Evolutionary conservation across 768 basidiomycete genomes (phyloP), one percentile per base, ranked within the genome.

Genomic region (Boletus tylopilopsis): DNA sequence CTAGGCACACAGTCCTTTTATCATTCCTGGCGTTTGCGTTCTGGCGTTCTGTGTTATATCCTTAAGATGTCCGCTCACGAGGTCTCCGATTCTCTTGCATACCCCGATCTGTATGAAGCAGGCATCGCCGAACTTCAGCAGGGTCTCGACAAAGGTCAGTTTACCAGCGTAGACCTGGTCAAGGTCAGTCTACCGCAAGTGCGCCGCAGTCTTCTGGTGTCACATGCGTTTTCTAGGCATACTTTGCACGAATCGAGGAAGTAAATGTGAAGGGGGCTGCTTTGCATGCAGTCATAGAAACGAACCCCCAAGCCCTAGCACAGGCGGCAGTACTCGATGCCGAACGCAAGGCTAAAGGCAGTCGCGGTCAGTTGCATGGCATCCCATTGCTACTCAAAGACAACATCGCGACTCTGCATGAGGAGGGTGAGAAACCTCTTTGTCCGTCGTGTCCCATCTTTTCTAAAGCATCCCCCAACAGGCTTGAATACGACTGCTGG

Each of bases 101-200:
- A 73, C 22, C 82, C 83, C 1, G 82, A 84, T 61, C 67, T 85
- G 6, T 85, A 84, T 50, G 81, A 85, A 60, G 82, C 79, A 0
- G 77, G 80, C 0, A 71, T 85, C 19, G 38, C 68, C 0, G 81
- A 83, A 46, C 70, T 85, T 11, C 81, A 81, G 55, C 66, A 63
- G 2, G 81, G 84, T 6, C 67, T 84, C 7, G 68, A 75, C 34
- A 69, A 69, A 6, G 71, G 77, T 4, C 68, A 69, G 29, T 84
- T 84, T 54, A 74, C 80, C 0, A 84, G 83, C 51, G 78, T 81
- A 12, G 79, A 84, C 56, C 72, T 85, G 6, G 77, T 85, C 41
- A 82, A 81, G 71, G 83, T 80, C 34, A 29, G 45, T 47, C 19
- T 10, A 19, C 4, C 22, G 2, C 19, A 5, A n/a, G 1, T 6